Evolutionary conservation across 148 eudicot genomes (phyloP).

Genomic region (Oxyria digyna): DNA sequence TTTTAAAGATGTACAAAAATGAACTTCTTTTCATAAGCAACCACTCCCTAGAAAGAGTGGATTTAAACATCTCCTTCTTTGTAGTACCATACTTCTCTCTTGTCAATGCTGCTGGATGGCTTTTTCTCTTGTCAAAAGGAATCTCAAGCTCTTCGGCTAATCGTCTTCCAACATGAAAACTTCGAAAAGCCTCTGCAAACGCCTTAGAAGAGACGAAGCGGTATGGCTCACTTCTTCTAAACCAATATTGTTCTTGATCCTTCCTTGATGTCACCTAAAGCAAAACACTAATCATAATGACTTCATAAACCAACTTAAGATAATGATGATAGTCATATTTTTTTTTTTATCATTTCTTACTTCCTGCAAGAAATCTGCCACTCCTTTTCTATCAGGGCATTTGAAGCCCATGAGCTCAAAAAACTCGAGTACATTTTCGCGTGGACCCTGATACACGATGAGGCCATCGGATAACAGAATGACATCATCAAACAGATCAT

Average conservation of each 20-base stretch:
- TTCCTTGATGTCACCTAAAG: slow-evolving; percentile 47
- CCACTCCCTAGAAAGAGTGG: slow-evolving; percentile 25
- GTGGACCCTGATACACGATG: slow-evolving; percentile 38
- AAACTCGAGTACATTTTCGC: slow-evolving; percentile 33
- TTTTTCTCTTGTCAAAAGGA: slow-evolving; percentile 34
- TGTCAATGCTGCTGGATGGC: slow-evolving; percentile 51
- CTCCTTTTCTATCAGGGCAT: slow-evolving; percentile 46
- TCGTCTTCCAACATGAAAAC: slow-evolving; percentile 28
- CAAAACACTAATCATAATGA: not conserved
- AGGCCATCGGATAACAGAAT: slow-evolving; percentile 40
- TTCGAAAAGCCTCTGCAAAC: slow-evolving; percentile 36
- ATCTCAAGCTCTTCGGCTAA: slow-evolving; percentile 20
- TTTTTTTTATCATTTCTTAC: slow-evolving; percentile 5
- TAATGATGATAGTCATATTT: no score
- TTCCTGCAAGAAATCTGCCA: slow-evolving; percentile 36
- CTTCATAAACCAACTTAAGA: no score
- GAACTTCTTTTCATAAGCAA: slow-evolving; percentile 30
- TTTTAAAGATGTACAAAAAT: slow-evolving; percentile 7
- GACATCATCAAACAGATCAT: slow-evolving; percentile 40
- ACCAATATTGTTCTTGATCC: slow-evolving; percentile 46
- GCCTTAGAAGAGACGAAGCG: slow-evolving; percentile 25
- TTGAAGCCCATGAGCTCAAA: slow-evolving; percentile 36
- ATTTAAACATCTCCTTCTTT: slow-evolving; percentile 28
- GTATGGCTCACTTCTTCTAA: slow-evolving; percentile 26
- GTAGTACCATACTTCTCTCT: slow-evolving; percentile 27